Evolutionary conservation across 306 rosid species (phyloP).

Genomic region (Abrus precatorius): DNA sequence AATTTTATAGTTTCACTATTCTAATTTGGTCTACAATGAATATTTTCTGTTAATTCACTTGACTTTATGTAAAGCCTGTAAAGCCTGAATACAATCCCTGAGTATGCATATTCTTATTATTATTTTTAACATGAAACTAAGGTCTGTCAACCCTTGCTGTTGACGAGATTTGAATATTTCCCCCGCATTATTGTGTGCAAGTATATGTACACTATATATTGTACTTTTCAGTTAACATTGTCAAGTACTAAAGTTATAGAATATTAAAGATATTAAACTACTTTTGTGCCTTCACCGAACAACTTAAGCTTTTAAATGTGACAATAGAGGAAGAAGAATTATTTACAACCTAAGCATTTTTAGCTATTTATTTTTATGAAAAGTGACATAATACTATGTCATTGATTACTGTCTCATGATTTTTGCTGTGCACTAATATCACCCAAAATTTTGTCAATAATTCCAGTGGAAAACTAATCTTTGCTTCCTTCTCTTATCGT

Average conservation of each 20-base stretch:
- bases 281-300: background rate
- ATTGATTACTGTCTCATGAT: constrained; percentile 1
- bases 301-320: background rate
- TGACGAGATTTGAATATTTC: background rate
- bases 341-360: background rate
- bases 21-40: background rate
- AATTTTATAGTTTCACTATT: background rate
- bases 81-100: background rate
- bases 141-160: constrained; percentile 5
- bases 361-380: background rate
- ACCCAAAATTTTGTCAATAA: background rate
- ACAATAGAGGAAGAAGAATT: constrained; percentile 1
- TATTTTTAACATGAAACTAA: background rate
- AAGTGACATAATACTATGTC: background rate
- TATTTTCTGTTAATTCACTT: background rate
- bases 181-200: background rate
- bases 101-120: background rate
- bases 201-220: background rate
- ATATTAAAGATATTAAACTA: background rate
- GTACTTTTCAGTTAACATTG: background rate
- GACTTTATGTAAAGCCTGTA: constrained; percentile 10
- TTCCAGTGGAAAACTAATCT: background rate
- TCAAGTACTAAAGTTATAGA: background rate
- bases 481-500: background rate
- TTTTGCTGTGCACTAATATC: background rate